Conservation (phyloP, 345 rosid species). For the Conringia planisiliqua region DNA sequence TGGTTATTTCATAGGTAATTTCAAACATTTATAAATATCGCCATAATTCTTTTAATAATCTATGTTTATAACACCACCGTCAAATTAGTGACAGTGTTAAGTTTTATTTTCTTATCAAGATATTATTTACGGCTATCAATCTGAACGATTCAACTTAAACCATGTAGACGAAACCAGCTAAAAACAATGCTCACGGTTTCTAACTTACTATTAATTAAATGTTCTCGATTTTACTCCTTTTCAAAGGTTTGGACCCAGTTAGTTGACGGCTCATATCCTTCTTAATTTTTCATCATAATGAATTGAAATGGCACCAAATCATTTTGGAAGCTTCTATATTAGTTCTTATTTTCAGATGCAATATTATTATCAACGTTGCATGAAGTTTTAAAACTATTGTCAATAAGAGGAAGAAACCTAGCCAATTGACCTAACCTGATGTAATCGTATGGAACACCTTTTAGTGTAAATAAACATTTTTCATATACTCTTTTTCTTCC, state of each 20-base stretch:
- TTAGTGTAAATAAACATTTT: neutral
- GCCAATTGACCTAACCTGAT: neutral
- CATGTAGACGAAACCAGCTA: neutral
- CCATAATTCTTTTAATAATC: too few species aligned
- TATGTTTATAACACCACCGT: neutral
- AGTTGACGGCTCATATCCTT: neutral
- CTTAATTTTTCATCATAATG: neutral
- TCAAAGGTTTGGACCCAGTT: neutral
- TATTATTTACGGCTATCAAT: neutral
- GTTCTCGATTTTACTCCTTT: neutral
- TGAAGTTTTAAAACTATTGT: neutral
- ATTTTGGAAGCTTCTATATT: slow-evolving; percentile 6
- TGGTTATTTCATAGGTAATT: neutral
- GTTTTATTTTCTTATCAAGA: neutral
- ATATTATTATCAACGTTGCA: neutral
- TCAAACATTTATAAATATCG: neutral
- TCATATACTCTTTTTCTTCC: too few species aligned
- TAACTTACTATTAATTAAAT: too few species aligned
- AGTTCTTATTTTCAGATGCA: slow-evolving; percentile 4
- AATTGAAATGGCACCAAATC: slow-evolving; percentile 1
- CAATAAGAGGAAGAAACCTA: neutral
- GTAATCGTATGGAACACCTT: neutral
- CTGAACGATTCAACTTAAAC: too few species aligned
- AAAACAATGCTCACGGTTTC: neutral
- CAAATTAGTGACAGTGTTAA: neutral